Evolutionary conservation across 2,329 filamentous ascomycete species (phyloP).

Genomic region (Xylaria sp.): DNA sequence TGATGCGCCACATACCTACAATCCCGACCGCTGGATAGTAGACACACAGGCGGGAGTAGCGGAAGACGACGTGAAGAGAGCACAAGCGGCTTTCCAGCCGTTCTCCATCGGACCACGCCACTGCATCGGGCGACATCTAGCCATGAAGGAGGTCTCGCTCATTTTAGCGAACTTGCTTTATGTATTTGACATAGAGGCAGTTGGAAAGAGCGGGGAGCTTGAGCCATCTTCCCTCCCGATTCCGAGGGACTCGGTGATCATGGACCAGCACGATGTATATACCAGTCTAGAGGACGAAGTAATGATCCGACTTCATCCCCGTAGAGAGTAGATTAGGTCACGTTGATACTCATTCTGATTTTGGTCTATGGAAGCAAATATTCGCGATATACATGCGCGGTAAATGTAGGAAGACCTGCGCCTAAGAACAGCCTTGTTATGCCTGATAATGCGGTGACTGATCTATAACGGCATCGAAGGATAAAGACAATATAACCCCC

Average conservation of each 20-base stretch:
- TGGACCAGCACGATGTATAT: not conserved
- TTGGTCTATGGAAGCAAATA: not conserved
- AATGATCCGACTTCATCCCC: not conserved
- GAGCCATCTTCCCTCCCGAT: not conserved
- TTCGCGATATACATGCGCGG: too few species aligned
- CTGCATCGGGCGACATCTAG: conserved; percentile 17
- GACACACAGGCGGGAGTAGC: not conserved
- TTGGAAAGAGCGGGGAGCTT: conserved; percentile 2
- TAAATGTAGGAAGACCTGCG: too few species aligned
- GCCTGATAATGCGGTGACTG: too few species aligned
- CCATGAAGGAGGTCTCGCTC: conserved; percentile 7
- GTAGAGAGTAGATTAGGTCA: not conserved
- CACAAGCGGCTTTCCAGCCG: conserved; percentile 16
- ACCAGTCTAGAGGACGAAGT: not conserved
- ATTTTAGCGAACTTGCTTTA: conserved; percentile 8
- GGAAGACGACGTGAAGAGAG: conserved; percentile 9
- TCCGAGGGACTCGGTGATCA: not conserved
- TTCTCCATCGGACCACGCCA: conserved; percentile 22
- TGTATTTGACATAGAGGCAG: conserved; percentile 12
- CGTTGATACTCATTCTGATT: not conserved
- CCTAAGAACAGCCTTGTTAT: too few species aligned
- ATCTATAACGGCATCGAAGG: too few species aligned
- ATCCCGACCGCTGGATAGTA: conserved; percentile 33
- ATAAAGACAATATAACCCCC: too few species aligned
- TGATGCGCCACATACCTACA: conserved; percentile 25